Evolutionary conservation across 192 early-diverging fungal species (phyloP), one percentile per base, ranked within the genome.

Genomic region (Rhizoclosmatium globosum): DNA sequence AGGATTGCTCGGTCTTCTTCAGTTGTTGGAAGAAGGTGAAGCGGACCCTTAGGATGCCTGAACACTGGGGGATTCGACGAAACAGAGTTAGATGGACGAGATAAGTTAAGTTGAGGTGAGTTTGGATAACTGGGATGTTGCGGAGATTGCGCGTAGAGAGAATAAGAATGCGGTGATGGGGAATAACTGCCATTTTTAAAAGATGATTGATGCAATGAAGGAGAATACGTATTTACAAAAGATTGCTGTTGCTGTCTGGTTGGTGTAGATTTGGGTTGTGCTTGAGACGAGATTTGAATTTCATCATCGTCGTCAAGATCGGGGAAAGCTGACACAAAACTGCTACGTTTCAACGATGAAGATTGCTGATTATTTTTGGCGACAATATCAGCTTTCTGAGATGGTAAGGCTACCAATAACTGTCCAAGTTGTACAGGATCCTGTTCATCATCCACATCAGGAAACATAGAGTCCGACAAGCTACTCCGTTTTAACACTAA

Each of bases 1-100:
- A 74, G 59, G 4, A 19, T 7, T 7, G 4, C 21, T 41, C 76
- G 64, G 59, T 82, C 78, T 71, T 82, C 80, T 77, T 84, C 83
- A 11, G 72, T 74, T 44, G 72, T 74, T n/a, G 72, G 72, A 62
- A 39, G 42, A 11, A 74, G 19, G 23, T 60, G 4, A 44, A 74
- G 19, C n/a, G 66, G 66, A 11, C 47, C 42, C 4, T 45, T 23
- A 9, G 48, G 41, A 19, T 50, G 70, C 21, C 17, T 53, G 31
- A 31, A 31, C 31, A 17, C 15, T 66, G 21, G 64, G 31, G 38
- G 15, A 38, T 38, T 38, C 15, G 64, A 17, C 4, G 68, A 50
- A 69, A 53, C 17, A 53, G 67, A 17, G 45, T 43, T 19, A 23
- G 11, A 23, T n/a, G 39, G 39, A 19, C 21, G 39, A 64, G 21